These are phyloP conservation scores for Datura wrightii DNA, from an alignment of 257 asterid genomes.

Conservation along the genomic window DNA sequence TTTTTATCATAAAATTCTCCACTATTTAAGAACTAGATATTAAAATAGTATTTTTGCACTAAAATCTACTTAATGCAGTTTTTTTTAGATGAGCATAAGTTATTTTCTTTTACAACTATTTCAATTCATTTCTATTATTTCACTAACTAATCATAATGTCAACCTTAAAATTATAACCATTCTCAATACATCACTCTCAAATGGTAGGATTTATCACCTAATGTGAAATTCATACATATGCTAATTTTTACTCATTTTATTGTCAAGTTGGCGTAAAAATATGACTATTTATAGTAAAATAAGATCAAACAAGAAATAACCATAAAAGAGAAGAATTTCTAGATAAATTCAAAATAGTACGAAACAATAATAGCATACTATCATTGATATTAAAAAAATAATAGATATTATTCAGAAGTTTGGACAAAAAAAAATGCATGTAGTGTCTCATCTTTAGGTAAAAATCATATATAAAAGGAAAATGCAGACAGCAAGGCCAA, in stretches of 20 bases:
- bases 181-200: background rate
- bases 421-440: too few relatives aligned
- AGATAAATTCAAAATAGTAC: background rate
- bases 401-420: background rate
- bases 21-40: too few relatives aligned
- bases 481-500: too few relatives aligned
- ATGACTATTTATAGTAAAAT: too few relatives aligned
- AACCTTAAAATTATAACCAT: background rate
- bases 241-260: background rate
- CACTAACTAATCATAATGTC: background rate
- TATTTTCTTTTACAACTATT: too few relatives aligned
- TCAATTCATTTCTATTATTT: background rate
- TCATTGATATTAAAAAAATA: background rate
- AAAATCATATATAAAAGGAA: too few relatives aligned
- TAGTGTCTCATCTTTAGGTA: too few relatives aligned
- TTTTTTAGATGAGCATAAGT: background rate
- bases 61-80: too few relatives aligned
- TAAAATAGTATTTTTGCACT: too few relatives aligned
- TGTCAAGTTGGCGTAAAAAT: too few relatives aligned
- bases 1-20: too few relatives aligned
- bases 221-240: background rate
- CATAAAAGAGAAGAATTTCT: background rate
- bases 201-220: background rate
- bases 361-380: background rate
- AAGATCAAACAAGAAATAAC: background rate